Evolutionary conservation across 345 rosid genomes (phyloP).

Genomic region (Acer saccharum): DNA sequence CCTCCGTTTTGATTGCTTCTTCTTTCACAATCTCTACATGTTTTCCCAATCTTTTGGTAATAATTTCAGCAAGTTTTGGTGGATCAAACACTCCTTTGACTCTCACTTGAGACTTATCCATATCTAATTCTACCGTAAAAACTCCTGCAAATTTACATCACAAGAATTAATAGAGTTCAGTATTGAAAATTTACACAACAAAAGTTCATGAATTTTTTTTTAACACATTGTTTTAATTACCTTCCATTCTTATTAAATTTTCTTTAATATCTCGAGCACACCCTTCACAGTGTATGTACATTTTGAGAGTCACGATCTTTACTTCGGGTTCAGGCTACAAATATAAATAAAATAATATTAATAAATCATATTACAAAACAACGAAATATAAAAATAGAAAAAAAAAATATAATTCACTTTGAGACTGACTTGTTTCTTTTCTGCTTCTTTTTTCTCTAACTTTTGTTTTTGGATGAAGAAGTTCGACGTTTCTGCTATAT

Average conservation of each 20-base stretch:
- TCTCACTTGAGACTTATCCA: slow-evolving; percentile 44
- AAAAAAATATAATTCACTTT: no score
- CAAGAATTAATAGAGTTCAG: neutral
- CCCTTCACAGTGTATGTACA: slow-evolving; percentile 69
- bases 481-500: slow-evolving; percentile 50
- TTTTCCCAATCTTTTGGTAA: slow-evolving; percentile 45
- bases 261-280: slow-evolving; percentile 57
- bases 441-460: slow-evolving; percentile 28
- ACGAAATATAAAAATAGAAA: neutral
- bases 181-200: neutral
- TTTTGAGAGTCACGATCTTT: slow-evolving; percentile 42
- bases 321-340: slow-evolving; percentile 29
- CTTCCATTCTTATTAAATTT: slow-evolving; percentile 48
- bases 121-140: slow-evolving; percentile 48
- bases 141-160: slow-evolving; percentile 36
- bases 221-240: slow-evolving; percentile 21
- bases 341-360: neutral
- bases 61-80: slow-evolving; percentile 36
- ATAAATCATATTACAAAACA: neutral
- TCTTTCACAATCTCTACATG: slow-evolving; percentile 46
- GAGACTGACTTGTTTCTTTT: slow-evolving; percentile 37
- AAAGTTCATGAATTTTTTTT: no score
- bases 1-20: slow-evolving; percentile 20
- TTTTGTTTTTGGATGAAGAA: slow-evolving; percentile 52
- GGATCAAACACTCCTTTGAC: slow-evolving; percentile 54